Evolutionary conservation across 129 eudicot species (phyloP).

Genomic region (Flaveria robusta): DNA sequence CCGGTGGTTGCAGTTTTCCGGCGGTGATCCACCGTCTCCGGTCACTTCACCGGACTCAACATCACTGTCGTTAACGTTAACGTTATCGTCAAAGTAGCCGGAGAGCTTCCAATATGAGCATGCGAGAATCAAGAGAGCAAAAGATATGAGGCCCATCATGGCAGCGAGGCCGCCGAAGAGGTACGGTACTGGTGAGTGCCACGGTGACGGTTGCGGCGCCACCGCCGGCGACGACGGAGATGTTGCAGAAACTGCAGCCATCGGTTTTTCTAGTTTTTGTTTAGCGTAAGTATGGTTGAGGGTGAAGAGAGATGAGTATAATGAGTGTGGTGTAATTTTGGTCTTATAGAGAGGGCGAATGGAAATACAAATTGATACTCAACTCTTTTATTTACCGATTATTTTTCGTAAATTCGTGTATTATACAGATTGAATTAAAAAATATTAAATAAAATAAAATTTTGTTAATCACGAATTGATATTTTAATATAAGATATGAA

Average conservation of each 20-base stretch:
- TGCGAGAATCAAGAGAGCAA: constrained; percentile 68
- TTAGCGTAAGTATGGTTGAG: background rate
- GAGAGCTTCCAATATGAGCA: constrained; percentile 88
- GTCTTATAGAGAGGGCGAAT: background rate
- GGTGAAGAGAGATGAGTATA: background rate
- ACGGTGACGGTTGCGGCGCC: constrained; percentile 49
- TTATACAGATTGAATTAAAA: too few species aligned
- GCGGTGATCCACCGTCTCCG: constrained; percentile 18
- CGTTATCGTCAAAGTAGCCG: constrained; percentile 39
- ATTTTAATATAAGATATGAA: too few species aligned
- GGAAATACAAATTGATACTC: background rate
- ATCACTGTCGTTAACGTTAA: constrained; percentile 25
- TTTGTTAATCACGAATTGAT: too few species aligned
- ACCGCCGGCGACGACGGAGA: constrained; percentile 33
- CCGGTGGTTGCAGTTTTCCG: background rate
- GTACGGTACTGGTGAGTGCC: constrained; percentile 85
- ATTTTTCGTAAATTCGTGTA: too few species aligned
- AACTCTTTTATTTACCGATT: too few species aligned
- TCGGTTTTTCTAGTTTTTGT: background rate
- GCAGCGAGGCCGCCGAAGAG: constrained; percentile 88
- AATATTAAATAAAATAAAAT: background rate
- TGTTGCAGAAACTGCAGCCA: constrained; percentile 22
- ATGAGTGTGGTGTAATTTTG: background rate
- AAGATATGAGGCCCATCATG: constrained; percentile 72
- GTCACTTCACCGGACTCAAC: constrained; percentile 42